Evolutionary conservation across 139 green algal species (phyloP).

Genomic region (Gonium pectorale): DNA sequence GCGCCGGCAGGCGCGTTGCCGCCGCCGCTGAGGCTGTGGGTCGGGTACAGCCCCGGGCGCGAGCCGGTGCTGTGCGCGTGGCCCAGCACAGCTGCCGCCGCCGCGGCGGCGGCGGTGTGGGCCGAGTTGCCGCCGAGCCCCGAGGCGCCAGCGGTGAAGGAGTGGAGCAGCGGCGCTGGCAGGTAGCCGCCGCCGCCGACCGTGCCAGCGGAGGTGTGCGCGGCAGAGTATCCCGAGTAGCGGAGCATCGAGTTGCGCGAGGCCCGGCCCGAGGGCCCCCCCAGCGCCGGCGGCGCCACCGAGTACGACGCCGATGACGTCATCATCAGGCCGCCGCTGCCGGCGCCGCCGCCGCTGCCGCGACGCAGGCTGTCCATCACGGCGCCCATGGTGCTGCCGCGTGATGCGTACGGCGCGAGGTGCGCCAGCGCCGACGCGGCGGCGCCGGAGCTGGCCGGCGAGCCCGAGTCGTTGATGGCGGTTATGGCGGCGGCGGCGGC

Average conservation of each 20-base stretch:
- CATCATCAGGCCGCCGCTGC: not conserved
- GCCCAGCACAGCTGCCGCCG: too few species aligned
- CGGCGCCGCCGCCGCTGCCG: not conserved
- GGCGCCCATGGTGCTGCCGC: too few species aligned
- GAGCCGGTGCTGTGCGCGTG: too few species aligned
- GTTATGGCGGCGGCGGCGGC: not conserved
- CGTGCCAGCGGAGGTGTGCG: too few species aligned
- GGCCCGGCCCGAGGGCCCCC: too few species aligned
- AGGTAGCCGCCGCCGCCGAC: not conserved
- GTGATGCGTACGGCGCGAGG: not conserved
- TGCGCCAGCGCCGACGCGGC: not conserved
- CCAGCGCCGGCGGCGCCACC: too few species aligned
- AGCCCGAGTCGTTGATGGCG: not conserved
- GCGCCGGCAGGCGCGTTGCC: not conserved
- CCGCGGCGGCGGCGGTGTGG: too few species aligned
- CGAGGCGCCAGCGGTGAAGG: not conserved
- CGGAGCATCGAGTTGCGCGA: too few species aligned
- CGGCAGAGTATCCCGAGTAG: too few species aligned
- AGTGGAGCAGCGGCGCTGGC: slow-evolving; percentile 12
- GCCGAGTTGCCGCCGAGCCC: not conserved
- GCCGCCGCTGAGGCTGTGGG: not conserved
- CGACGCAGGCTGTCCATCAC: not conserved
- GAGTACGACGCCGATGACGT: too few species aligned
- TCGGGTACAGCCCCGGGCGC: too few species aligned
- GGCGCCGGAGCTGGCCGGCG: not conserved